Base-by-base conservation (phyloP, 2,329 filamentous ascomycete genomes). In the Podosphaera fusca region DNA sequence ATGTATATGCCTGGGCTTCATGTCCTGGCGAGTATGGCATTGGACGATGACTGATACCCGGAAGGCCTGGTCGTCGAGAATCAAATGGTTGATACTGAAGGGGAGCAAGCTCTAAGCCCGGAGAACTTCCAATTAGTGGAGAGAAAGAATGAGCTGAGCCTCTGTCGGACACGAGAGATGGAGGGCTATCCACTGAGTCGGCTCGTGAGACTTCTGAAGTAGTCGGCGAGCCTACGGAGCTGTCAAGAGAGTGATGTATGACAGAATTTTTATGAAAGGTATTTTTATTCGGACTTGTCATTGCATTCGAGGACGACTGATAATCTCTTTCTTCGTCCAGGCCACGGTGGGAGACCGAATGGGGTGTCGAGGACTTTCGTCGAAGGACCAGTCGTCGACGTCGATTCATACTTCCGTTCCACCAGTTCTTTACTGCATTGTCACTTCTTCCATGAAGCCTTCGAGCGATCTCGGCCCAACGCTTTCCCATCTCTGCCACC, bases 371-470 rank as follows among this genome's bases (percentile, higher is more conserved):
- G 12, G 61, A 63, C 52, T 64, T 62, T 45, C 64, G 58, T 35
- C 65, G 64, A 34, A 66, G 62, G 7, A 64, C 62, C 35, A 66
- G 60, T 34, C 72, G 61, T 68, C 72, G 69, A 65, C 84, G 77
- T 65, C 88, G 80, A 72, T 95, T 95, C 76, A 89, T 85, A 67
- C 84, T 86, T 55, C 89, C 88, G 67, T 95, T 95, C 86, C 86
- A 95, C 87, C 88, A 95, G 70, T 95, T 95, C 78, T 95, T 95
- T 61, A 95, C 87, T 34, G 87, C 85, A 66, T 95, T 95, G 73
- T 95, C 89, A 69, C 88, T 94, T 66, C 89, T 83, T 61, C 87
- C 87, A 57, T 83, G 77, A 29, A 95, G 76, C 51, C 80, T 76
- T 62, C 89, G 78, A 50, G 89, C 87, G 66, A 95, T 95, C 67